Evolutionary conservation across 805 yeast genomes (phyloP).

Genomic region (Metschnikowia lunata): DNA sequence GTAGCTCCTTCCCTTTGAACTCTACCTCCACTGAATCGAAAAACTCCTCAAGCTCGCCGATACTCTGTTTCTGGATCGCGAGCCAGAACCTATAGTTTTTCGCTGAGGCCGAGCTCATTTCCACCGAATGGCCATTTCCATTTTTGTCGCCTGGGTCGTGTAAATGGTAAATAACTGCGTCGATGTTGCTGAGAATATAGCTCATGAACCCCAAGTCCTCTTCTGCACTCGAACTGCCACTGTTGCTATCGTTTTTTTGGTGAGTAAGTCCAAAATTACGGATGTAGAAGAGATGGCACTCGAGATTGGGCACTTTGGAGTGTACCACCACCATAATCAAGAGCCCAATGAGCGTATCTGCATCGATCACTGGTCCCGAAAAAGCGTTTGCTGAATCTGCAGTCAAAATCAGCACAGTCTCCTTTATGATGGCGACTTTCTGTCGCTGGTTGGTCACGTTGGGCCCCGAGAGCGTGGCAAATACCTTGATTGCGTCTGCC

Average conservation of each 20-base stretch:
- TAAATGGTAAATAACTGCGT: slow-evolving; percentile 71
- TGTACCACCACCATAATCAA: slow-evolving; percentile 67
- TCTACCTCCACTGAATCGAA: slow-evolving; percentile 11
- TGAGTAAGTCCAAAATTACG: slow-evolving; percentile 48
- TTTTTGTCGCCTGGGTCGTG: slow-evolving; percentile 12
- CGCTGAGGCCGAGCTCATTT: slow-evolving; percentile 39
- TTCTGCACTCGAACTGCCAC: background rate
- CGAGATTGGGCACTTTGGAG: slow-evolving; percentile 54
- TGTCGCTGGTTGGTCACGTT: slow-evolving; percentile 36
- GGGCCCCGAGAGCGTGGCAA: slow-evolving; percentile 44
- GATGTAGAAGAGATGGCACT: slow-evolving; percentile 62
- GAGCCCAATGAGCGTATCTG: slow-evolving; percentile 74
- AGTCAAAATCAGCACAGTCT: slow-evolving; percentile 52
- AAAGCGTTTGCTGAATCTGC: slow-evolving; percentile 2
- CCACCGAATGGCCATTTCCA: slow-evolving; percentile 28
- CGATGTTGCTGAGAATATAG: slow-evolving; percentile 78
- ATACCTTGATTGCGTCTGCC: slow-evolving; percentile 45
- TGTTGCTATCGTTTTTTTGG: background rate
- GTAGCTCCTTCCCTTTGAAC: slow-evolving; percentile 13
- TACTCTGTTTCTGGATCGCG: slow-evolving; percentile 36
- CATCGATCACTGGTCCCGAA: slow-evolving; percentile 50
- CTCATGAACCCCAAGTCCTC: slow-evolving; percentile 57
- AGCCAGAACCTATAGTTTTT: slow-evolving; percentile 54
- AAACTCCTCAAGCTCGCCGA: slow-evolving; percentile 12
- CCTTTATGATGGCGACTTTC: slow-evolving; percentile 47